Percentiles rank a stretch among this genome's conserved stretches.
Evolutionary conservation across 140 eudicot genomes (phyloP).

Genomic region (Cichorium intybus): DNA sequence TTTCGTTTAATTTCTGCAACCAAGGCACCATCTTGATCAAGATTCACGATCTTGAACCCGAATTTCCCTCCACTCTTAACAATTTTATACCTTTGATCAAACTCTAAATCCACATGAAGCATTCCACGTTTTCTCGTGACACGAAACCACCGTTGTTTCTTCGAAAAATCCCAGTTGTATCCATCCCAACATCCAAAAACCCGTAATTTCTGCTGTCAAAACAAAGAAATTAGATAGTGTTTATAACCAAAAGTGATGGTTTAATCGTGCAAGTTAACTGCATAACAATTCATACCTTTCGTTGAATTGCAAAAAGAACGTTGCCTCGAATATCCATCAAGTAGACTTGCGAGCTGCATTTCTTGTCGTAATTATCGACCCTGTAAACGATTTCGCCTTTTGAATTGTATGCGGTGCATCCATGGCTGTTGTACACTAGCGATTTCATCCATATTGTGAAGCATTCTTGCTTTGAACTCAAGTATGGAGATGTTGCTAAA

Average conservation of each 20-base stretch:
- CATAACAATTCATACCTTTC: conserved; percentile 32
- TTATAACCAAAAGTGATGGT: background rate
- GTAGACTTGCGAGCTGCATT: conserved; percentile 43
- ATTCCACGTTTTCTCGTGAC: conserved; percentile 25
- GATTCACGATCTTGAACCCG: conserved; percentile 40
- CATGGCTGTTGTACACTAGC: conserved; percentile 41
- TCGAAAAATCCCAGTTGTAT: conserved; percentile 30
- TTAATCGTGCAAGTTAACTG: background rate
- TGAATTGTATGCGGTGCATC: conserved; percentile 48
- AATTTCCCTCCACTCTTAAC: conserved; percentile 28
- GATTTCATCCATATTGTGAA: conserved; percentile 63
- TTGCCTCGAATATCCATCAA: conserved; percentile 54
- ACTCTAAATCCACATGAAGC: conserved; percentile 35
- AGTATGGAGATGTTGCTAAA: conserved; percentile 20
- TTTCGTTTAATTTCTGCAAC: conserved; percentile 39
- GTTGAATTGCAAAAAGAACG: conserved; percentile 40
- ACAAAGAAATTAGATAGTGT: conserved; percentile 4
- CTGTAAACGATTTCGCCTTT: conserved; percentile 53
- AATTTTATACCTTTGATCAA: conserved; percentile 29
- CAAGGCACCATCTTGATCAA: conserved; percentile 26
- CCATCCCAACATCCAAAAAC: conserved; percentile 43
- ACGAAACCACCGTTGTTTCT: conserved; percentile 43
- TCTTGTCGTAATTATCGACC: conserved; percentile 45
- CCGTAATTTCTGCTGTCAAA: conserved; percentile 31
- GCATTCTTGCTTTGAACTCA: conserved; percentile 34